Base-by-base conservation (phyloP, 257 asterid species). In the Nicotiana knightiana region DNA sequence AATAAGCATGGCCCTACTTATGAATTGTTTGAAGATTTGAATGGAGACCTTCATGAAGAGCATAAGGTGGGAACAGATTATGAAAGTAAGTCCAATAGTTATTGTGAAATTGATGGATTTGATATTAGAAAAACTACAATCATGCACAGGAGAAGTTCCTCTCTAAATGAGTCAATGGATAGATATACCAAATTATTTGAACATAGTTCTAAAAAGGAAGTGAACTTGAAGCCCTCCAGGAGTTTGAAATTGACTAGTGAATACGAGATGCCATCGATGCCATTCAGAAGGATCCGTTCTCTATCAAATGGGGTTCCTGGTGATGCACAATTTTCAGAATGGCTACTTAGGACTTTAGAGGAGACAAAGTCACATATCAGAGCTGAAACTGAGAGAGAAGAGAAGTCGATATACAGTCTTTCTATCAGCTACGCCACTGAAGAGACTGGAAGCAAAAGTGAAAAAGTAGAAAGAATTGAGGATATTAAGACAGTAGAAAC, bases 211-310 rank as follows among this genome's bases (percentile, higher is more conserved):
- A 80, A 81, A 32, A 82, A 71, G 83, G 89, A 91, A 8, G 83
- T 67, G 21, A 86, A 84, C 77, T 64, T 89, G 83, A 81, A 76
- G 64, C 28, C 86, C 17, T 91, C 93, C 2, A 89, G 67, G 88
- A 95, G 98, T 91, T 90, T 95, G 85, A 93, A 82, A 86, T 62
- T 90, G 51, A 67, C 87, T 35, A 88, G 86, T 17, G 97, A 91
- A 76, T 46, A 87, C 33, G 94, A 86, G 62, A 76, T 35, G 9
- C 81, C 82, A 81, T 85, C 92, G 1, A 12, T 79, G n/a, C 65
- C 77, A 64, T 87, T 83, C 62, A 83, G 85, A 83, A 88, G 91
- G 89, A 88, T 87, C 53, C 86, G 75, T 64, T 90, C 98, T 63
- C 79, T 90, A 66, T 91, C 75, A 15, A 81, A 87, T 37, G 90